Evolutionary conservation across 2,329 filamentous ascomycete genomes (phyloP), one percentile per base, ranked within the genome.

Genomic region (Aspergillus intermedius): DNA sequence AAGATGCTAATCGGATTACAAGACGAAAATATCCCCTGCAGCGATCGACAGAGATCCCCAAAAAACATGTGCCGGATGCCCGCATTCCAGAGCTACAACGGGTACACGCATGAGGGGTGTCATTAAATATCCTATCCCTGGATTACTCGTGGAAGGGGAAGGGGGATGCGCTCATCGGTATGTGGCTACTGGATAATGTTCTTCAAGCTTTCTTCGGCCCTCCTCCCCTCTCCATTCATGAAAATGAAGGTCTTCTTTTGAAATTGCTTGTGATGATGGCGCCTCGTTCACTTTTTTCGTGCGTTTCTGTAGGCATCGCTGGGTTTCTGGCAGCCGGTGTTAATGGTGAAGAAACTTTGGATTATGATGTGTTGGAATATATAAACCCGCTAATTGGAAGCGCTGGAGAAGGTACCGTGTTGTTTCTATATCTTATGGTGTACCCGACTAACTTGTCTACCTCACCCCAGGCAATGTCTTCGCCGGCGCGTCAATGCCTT

Each of bases 321-420:
- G 44, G 37, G 13, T 44, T 44, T 28, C 34, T 56, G 25, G 57
- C 46, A 1, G 21, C 43, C 40, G 49, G 54, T 43, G 51, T 52
- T 12, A 34, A 53, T 34, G 19, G 45, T 15, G 15, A 45, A 7
- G 35, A 49, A 23, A 50, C 51, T 12, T 54, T 62, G 34, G 56
- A 65, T 45, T 68, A 69, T 30, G 70, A 75, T 61, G 66, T 74
- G 5, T 62, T 75, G 7, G 60, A 70, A 50, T 74, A 74, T 54
- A 57, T 75, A 13, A 63, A 80, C 59, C 77, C 76, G 13, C 69
- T 80, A 32, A 79, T 81, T 55, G 78, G 78, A 46, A 78, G 73
- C 45, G 71, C 66, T 9, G 74, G 77, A 54, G 78, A 76, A 59
- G 67, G 67, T 69, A 55, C 13, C 42, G 48, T 19, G n/a, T 40